These are phyloP conservation scores for Combretum micranthum DNA, from an alignment of 345 rosid genomes.

Conservation along the genomic window DNA sequence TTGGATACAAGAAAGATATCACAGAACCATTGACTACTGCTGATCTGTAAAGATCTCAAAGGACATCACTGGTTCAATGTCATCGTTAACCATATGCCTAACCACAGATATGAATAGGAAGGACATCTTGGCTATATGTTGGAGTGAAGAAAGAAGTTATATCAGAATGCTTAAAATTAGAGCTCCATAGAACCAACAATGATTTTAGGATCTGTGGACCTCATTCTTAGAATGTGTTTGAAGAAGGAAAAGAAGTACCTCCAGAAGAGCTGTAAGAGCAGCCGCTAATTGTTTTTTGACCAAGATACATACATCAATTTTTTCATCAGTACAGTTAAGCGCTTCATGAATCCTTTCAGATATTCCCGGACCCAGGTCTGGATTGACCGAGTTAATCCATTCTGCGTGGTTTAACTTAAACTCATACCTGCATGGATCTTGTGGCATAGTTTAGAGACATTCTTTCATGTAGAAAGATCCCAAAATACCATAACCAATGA, in stretches of 20 bases:
- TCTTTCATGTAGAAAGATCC: neutral
- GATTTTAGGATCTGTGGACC: neutral
- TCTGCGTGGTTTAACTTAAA: conserved; percentile 78
- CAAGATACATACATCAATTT: conserved; percentile 31
- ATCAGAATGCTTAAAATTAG: too few species aligned
- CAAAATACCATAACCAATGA: neutral
- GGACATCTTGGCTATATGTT: too few species aligned
- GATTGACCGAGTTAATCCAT: conserved; percentile 62
- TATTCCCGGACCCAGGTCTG: conserved; percentile 70
- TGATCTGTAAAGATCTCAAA: too few species aligned
- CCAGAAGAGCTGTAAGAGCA: conserved; percentile 60
- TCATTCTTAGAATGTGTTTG: neutral
- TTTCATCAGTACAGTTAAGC: conserved; percentile 35
- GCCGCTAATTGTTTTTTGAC: conserved; percentile 42
- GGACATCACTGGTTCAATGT: too few species aligned
- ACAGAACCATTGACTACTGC: too few species aligned
- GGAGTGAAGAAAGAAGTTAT: too few species aligned
- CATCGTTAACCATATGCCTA: too few species aligned
- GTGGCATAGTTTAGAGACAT: neutral
- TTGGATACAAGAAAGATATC: too few species aligned
- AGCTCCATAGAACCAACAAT: neutral
- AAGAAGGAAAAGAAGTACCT: conserved; percentile 38
- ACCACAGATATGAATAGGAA: too few species aligned
- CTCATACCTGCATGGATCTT: conserved; percentile 47
- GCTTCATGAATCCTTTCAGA: conserved; percentile 61